phyloP scores from a whole-genome alignment of 768 basidiomycete genomes.

The Amanita muscaria region DNA sequence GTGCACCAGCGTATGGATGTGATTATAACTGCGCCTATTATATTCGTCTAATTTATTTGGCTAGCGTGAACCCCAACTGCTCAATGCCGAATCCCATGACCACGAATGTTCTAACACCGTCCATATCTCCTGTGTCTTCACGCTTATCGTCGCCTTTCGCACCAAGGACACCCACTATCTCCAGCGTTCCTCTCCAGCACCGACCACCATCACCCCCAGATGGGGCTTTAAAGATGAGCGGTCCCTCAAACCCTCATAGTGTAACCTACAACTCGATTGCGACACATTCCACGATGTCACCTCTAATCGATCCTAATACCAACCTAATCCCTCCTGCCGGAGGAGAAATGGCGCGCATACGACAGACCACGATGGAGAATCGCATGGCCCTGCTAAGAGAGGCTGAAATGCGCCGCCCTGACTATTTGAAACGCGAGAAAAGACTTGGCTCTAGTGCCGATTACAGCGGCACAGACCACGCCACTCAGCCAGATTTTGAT shows the following conservation, averaged over 20 bases:
- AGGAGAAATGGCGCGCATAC: constrained; percentile 54
- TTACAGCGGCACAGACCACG: constrained; percentile 27
- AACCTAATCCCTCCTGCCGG: constrained; percentile 23
- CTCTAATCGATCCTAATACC: constrained; percentile 15
- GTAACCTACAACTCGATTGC: constrained; percentile 6
- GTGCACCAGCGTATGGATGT: constrained; percentile 14
- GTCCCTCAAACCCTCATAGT: constrained; percentile 2
- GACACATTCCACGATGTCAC: constrained; percentile 17
- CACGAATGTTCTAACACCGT: constrained; percentile 20
- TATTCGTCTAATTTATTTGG: constrained; percentile 1
- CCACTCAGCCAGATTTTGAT: constrained; percentile 22
- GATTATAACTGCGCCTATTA: not conserved
- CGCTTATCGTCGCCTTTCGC: constrained; percentile 40
- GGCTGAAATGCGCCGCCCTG: constrained; percentile 57
- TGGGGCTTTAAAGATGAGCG: constrained; percentile 3
- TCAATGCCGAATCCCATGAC: constrained; percentile 9
- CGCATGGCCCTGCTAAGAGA: constrained; percentile 40
- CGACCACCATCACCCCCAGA: not conserved
- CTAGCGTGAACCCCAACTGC: constrained; percentile 16
- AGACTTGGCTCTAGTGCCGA: constrained; percentile 37
- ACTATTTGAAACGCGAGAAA: constrained; percentile 59
- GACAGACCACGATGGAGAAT: constrained; percentile 42
- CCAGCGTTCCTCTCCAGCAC: constrained; percentile 12
- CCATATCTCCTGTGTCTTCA: constrained; percentile 22
- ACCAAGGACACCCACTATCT: constrained; percentile 26